Conservation (phyloP, 2,329 filamentous ascomycete genomes). For the Fusarium acutatum region DNA sequence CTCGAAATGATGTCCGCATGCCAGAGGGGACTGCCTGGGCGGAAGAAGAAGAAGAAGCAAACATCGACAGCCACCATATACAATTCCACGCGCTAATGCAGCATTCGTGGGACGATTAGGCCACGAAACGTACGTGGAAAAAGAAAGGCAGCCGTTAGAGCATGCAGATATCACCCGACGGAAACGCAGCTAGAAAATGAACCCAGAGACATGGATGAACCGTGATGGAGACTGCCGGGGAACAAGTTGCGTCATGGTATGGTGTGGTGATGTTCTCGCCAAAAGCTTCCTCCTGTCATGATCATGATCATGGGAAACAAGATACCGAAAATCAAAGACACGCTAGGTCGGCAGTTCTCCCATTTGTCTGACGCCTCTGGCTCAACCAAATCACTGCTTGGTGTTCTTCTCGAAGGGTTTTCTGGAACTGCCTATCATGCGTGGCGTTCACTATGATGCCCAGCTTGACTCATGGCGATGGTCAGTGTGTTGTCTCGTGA, state of each 20-base stretch:
- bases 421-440: constrained; percentile 15
- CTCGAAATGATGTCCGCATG: not conserved
- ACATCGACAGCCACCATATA: not conserved
- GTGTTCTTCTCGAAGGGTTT: constrained; percentile 32
- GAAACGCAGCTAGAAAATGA: constrained; percentile 32
- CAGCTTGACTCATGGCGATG: constrained; percentile 17
- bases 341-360: not conserved
- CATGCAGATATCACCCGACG: constrained; percentile 22
- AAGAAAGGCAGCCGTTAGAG: constrained; percentile 19
- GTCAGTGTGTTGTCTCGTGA: not conserved
- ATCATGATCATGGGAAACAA: not conserved
- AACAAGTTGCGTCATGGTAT: not conserved
- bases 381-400: constrained; percentile 16
- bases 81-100: constrained; percentile 23
- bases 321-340: not conserved
- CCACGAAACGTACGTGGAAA: constrained; percentile 37
- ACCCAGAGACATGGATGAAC: not conserved
- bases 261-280: not conserved
- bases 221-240: not conserved
- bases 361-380: not conserved
- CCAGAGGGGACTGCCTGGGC: constrained; percentile 5
- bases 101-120: constrained; percentile 35
- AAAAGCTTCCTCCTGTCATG: not conserved
- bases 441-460: constrained; percentile 13
- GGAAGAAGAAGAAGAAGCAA: constrained; percentile 35